Evolutionary conservation across 2,329 filamentous ascomycete genomes (phyloP).

Genomic region (Cladosporium austrohemisphaericum): DNA sequence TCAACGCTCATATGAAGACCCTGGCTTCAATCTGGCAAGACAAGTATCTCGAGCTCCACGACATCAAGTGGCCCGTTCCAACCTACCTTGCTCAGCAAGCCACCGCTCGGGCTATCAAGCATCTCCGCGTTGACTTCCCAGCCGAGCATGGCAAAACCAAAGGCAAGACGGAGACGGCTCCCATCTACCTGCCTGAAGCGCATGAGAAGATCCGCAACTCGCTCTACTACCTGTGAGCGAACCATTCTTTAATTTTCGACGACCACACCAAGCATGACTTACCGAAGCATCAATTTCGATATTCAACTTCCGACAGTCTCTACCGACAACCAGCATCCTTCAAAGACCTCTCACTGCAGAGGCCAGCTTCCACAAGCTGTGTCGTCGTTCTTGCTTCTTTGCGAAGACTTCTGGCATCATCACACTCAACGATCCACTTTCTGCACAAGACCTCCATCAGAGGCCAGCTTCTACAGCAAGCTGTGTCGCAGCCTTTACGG

Average conservation of each 20-base stretch:
- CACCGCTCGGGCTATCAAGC: conserved; percentile 15
- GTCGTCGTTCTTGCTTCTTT: too few species aligned
- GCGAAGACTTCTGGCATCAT: too few species aligned
- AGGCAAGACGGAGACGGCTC: background rate
- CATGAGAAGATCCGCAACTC: conserved; percentile 3
- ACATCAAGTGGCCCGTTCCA: conserved; percentile 17
- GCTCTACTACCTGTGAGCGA: conserved; percentile 8
- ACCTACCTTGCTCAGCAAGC: conserved; percentile 17
- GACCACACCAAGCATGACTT: background rate
- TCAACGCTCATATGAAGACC: conserved; percentile 16
- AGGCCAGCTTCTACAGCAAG: background rate
- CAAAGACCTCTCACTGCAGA: too few species aligned
- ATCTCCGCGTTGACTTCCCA: conserved; percentile 1
- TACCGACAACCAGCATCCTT: background rate
- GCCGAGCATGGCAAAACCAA: background rate
- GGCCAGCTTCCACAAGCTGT: too few species aligned
- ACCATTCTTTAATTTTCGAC: background rate
- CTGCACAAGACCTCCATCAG: background rate
- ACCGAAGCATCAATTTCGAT: too few species aligned
- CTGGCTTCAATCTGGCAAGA: conserved; percentile 12
- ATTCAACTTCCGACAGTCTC: background rate
- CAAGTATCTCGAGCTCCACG: conserved; percentile 10
- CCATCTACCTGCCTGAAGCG: background rate
- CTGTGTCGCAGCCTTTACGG: background rate
- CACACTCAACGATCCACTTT: too few species aligned